Evolutionary conservation across 257 asterid species (phyloP), one percentile per base, ranked within the genome.

Genomic region (Oldenlandia corymbosa): DNA sequence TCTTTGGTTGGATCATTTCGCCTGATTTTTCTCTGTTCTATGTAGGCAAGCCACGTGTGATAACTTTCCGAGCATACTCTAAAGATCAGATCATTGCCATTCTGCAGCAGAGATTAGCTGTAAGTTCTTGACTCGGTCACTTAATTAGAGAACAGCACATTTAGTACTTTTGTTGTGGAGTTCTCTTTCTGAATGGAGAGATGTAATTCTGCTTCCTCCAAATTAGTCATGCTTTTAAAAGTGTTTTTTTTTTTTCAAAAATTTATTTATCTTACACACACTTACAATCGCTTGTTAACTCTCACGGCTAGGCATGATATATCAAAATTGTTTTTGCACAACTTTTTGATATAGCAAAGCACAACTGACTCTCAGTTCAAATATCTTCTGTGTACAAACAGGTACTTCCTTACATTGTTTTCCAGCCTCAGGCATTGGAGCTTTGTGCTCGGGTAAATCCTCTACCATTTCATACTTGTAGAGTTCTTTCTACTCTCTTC

Each of bases 341-440:
- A 5, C 4, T 8, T n/a, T n/a, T n/a, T n/a, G n/a, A n/a, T n/a
- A n/a, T n/a, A n/a, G n/a, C n/a, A n/a, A n/a, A n/a, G n/a, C n/a
- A n/a, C n/a, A n/a, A n/a, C n/a, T n/a, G n/a, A 5, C 47, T 37
- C n/a, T 47, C 5, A 31, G 27, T 48, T 62, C 2, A 11, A 1
- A 20, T 17, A 18, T 74, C 30, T 76, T 60, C 63, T 24, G 27
- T 56, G 7, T 64, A 65, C 57, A 49, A 56, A 69, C 94, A 93
- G 99, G 96, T 71, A 59, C 85, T 93, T 73, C 95, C 96, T 41
- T 90, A 75, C 63, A 60, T 65, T 12, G 83, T 83, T 71, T 87
- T 93, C 79, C 91, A 93, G 82, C 91, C 92, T 43, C 94, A 87
- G 79, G 97, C 97, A 54, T 37, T 93, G 78, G 95, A 90, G 79